Evolutionary conservation across 768 basidiomycete genomes (phyloP), one percentile per base, ranked within the genome.

Genomic region (Amanita jacksonii): DNA sequence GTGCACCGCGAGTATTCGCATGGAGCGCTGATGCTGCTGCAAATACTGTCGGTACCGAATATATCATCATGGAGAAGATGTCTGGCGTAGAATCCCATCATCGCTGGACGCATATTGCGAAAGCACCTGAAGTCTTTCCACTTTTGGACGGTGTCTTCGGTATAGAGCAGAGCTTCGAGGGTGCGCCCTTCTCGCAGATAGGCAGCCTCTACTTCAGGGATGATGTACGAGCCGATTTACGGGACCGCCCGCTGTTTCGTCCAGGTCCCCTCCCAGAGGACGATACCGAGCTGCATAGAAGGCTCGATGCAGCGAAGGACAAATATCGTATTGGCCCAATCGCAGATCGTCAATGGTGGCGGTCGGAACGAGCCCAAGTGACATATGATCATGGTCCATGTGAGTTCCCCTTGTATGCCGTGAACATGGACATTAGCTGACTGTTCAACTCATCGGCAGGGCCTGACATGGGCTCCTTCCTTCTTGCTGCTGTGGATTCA

Each of bases 121-220:
- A 10, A 27, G 38, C 35, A 30, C 18, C 20, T 32, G 18, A 46
- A 9, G 49, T 24, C 2, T 15, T 46, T 33, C 34, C 46, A 18
- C 27, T 59, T 31, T 42, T 61, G 5, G 46, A 49, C 13, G 43
- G 45, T 15, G 36, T 59, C 27, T 33, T 59, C 25, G 47, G 49
- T 12, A 46, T 62, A 5, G 57, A 59, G 42, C 45, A 43, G 27
- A 45, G 37, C 18, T 50, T 63, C 22, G 22, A 46, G 30, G 38
- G 18, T 9, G 31, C 48, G 25, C 40, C 23, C n/a, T 64, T 66
- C 45, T 51, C 61, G 12, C 55, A 53, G 16, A 54, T 59, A n/a
- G 64, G 62, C 24, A 65, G 62, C 41, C 47, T 66, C 35, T 65
- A 64, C 46, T 66, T 57, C 53, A 62, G 57, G 45, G 50, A 59